These are phyloP conservation scores for Rhizopus arrhizus DNA, from an alignment of 371 early-diverging fungal genomes.

Conservation along the genomic window DNA sequence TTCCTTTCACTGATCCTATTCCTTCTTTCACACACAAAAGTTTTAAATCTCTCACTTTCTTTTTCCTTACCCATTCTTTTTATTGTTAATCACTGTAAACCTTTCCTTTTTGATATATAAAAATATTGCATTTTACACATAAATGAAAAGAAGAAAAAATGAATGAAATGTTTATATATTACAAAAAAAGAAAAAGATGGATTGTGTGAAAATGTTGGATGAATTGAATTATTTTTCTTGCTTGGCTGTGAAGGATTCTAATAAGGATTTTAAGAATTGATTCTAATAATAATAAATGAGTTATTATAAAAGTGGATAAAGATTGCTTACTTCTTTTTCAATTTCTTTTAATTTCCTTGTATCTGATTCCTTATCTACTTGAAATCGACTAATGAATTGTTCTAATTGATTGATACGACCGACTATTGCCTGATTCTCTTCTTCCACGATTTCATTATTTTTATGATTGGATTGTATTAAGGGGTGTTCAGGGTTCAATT, in stretches of 20 bases:
- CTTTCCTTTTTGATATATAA: too few species aligned
- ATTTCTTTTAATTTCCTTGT: conserved; percentile 34
- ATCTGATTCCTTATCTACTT: conserved; percentile 44
- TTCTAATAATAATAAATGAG: conserved; percentile 12
- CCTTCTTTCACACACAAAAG: too few species aligned
- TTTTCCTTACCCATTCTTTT: too few species aligned
- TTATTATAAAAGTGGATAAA: not conserved
- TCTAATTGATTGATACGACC: conserved; percentile 47
- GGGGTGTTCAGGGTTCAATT: conserved; percentile 32
- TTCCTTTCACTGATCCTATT: not conserved
- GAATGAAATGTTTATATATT: too few species aligned
- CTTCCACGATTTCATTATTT: not conserved
- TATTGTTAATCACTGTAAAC: too few species aligned
- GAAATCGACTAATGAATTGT: conserved; percentile 36
- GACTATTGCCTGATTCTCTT: conserved; percentile 20
- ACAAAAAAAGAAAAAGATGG: too few species aligned
- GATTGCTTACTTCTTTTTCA: conserved; percentile 37
- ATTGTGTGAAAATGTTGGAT: too few species aligned
- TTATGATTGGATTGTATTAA: not conserved
- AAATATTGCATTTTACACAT: too few species aligned
- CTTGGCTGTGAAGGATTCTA: conserved; percentile 1
- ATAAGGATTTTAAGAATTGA: conserved; percentile 19
- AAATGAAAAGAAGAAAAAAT: too few species aligned
- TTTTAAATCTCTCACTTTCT: too few species aligned
- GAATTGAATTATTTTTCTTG: too few species aligned